Conservation (phyloP, 106 monocot genomes). For the Amphibolis antarctica region DNA sequence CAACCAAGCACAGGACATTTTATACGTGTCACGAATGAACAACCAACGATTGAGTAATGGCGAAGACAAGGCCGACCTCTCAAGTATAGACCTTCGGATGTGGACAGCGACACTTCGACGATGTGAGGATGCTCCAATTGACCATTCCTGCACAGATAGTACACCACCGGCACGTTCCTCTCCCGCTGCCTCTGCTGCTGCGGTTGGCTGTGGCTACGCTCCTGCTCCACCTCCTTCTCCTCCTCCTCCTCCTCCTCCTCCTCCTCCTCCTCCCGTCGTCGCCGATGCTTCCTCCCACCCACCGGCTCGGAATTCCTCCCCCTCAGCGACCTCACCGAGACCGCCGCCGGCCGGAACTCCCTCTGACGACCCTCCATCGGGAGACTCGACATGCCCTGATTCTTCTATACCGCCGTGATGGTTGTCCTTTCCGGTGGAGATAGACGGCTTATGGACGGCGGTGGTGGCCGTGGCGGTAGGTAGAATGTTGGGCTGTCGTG, state of each 20-base stretch:
- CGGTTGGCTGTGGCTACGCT: background rate
- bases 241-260: too few relatives aligned
- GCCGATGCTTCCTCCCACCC: background rate
- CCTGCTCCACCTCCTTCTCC: too few relatives aligned
- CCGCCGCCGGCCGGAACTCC: constrained; percentile 5
- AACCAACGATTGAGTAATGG: background rate
- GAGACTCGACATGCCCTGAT: too few relatives aligned
- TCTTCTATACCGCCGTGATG: too few relatives aligned
- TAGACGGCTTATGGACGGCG: too few relatives aligned
- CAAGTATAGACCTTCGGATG: constrained; percentile 46
- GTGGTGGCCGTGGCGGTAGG: too few relatives aligned
- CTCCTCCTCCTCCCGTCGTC: background rate
- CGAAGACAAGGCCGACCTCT: constrained; percentile 34
- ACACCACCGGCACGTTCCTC: constrained; percentile 19
- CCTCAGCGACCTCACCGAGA: constrained; percentile 7
- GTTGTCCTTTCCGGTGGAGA: too few relatives aligned
- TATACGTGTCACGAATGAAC: background rate
- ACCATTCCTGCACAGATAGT: constrained; percentile 19
- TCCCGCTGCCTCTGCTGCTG: constrained; percentile 1
- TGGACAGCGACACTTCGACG: constrained; percentile 15
- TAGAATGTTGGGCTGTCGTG: too few relatives aligned
- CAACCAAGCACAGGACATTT: background rate
- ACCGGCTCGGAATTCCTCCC: background rate
- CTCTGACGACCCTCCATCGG: constrained; percentile 14
- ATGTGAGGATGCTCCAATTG: constrained; percentile 28